Conservation (phyloP, 2,329 filamentous ascomycete species). For the Bertia moriformis region DNA sequence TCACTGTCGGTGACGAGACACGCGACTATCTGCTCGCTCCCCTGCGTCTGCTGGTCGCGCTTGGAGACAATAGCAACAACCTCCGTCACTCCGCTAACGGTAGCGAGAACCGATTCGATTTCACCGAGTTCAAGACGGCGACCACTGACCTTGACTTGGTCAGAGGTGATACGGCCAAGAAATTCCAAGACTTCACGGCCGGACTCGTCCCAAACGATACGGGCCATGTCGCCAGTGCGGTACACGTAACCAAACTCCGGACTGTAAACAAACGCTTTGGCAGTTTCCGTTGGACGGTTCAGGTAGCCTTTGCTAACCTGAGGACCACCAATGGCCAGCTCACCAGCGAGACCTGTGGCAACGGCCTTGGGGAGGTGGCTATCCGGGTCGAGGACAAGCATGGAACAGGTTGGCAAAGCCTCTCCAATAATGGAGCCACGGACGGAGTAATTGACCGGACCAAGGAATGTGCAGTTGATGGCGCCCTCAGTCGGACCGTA, state of each 20-base stretch:
- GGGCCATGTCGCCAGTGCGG: conserved; percentile 7
- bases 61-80: conserved; percentile 6
- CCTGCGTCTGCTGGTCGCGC: conserved; percentile 5
- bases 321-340: conserved; percentile 6
- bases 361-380: conserved; percentile 3
- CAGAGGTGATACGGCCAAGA: conserved; percentile 5
- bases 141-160: conserved; percentile 6
- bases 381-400: conserved; percentile 12
- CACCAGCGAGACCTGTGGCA: conserved; percentile 6
- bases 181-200: conserved; percentile 10
- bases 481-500: conserved; percentile 13
- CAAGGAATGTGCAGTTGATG: conserved; percentile 9
- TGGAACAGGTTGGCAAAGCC: conserved; percentile 16
- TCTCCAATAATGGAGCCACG: conserved; percentile 20
- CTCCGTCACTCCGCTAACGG: conserved; percentile 5
- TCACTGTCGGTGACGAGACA: conserved; percentile 37
- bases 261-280: conserved; percentile 5
- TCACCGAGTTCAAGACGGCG: conserved; percentile 6
- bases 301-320: conserved; percentile 7
- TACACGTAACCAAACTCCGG: conserved; percentile 4
- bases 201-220: conserved; percentile 5
- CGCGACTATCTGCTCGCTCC: conserved; percentile 20
- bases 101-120: conserved; percentile 7
- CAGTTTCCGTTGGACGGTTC: conserved; percentile 4
- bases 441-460: conserved; percentile 7